A percentile compares a stretch with the other conserved stretches of the same genome.
These are phyloP conservation scores for Echites panduratus DNA, from an alignment of 257 asterid genomes.

Conservation along the genomic window DNA sequence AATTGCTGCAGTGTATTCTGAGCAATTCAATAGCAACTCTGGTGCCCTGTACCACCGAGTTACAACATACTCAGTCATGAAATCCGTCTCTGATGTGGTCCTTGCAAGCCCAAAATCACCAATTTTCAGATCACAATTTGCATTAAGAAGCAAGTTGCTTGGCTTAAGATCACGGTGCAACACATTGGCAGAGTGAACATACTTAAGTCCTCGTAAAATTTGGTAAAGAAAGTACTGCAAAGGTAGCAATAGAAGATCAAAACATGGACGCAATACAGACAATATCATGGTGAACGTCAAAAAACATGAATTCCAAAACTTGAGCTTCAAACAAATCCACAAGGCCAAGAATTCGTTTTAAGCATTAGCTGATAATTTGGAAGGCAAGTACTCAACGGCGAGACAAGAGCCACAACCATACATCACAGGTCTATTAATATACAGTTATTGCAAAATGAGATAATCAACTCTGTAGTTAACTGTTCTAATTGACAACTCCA, in stretches of 20 bases:
- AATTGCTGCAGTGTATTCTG: constrained; percentile 93
- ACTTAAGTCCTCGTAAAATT: constrained; percentile 84
- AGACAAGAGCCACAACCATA: background rate
- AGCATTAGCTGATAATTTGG: background rate
- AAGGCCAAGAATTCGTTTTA: background rate
- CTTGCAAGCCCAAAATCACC: constrained; percentile 98
- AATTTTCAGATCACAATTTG: constrained; percentile 81
- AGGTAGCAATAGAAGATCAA: constrained; percentile 15
- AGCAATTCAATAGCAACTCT: constrained; percentile 88
- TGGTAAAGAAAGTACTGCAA: constrained; percentile 94
- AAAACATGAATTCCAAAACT: background rate
- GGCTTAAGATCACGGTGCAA: constrained; percentile 98
- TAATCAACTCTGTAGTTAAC: background rate
- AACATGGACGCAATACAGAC: background rate
- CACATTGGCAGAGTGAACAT: constrained; percentile 88
- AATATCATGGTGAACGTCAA: background rate
- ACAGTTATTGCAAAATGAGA: background rate
- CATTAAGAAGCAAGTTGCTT: constrained; percentile 80
- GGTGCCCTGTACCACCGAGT: constrained; percentile 99
- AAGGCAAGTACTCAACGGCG: background rate
- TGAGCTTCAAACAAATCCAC: background rate
- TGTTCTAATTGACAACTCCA: background rate
- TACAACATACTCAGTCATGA: constrained; percentile 98
- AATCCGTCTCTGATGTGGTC: constrained; percentile 96
- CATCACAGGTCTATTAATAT: background rate